A percentile compares a stretch with the other conserved stretches of the same genome.
Conservation (phyloP, 495 filamentous ascomycete species). For the Neurospora africana region DNA sequence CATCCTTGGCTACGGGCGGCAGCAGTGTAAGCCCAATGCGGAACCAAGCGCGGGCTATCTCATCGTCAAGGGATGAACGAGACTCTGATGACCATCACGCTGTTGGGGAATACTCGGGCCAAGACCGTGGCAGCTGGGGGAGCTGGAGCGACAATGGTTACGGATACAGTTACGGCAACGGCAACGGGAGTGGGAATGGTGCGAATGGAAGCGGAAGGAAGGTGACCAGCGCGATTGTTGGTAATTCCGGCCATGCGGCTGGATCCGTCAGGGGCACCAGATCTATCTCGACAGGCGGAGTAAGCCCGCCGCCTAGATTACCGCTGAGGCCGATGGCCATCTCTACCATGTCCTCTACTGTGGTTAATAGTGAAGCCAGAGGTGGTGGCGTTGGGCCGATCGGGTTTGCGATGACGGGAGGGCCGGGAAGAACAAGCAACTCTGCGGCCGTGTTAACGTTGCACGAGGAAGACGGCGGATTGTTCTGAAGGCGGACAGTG, state of each 20-base stretch:
- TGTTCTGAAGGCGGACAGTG: neutral
- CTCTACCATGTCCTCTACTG: neutral
- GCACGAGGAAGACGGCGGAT: neutral
- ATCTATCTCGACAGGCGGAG: neutral
- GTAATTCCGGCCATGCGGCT: neutral
- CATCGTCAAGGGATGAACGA: neutral
- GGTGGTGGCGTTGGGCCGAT: neutral
- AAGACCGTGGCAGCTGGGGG: neutral
- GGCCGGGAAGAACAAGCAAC: neutral
- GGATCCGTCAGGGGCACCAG: neutral
- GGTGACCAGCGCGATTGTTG: neutral
- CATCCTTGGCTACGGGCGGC: constrained; percentile 3
- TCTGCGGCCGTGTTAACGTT: neutral
- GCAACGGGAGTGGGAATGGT: neutral
- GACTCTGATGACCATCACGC: neutral
- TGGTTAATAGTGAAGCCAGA: neutral
- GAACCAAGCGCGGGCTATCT: neutral
- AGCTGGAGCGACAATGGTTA: neutral
- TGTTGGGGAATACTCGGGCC: neutral
- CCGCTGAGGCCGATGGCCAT: neutral
- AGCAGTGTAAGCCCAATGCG: neutral
- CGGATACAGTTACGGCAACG: neutral
- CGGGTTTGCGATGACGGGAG: neutral
- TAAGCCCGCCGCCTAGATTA: neutral
- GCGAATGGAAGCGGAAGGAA: neutral